Evolutionary conservation across 495 filamentous ascomycete species (phyloP).

Genomic region (Thermochaetoides thermophila): DNA sequence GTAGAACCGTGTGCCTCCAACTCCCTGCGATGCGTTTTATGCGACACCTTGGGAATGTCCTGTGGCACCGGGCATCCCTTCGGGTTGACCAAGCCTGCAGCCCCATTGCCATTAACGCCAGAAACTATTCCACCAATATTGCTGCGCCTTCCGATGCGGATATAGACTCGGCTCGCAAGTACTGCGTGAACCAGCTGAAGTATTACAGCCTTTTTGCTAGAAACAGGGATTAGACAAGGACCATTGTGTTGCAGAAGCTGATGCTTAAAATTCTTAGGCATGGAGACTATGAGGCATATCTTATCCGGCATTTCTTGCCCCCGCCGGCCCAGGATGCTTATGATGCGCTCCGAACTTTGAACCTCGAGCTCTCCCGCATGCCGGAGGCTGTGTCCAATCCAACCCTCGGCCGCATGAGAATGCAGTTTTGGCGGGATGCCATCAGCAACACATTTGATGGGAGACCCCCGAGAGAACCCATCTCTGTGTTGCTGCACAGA

Average conservation of each 20-base stretch:
- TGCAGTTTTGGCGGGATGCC: constrained; percentile 88
- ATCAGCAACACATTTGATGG: constrained; percentile 56
- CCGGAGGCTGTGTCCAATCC: constrained; percentile 74
- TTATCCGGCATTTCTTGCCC: constrained; percentile 75
- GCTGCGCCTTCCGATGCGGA: too few relatives aligned
- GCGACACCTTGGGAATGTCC: constrained; percentile 4
- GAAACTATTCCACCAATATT: too few relatives aligned
- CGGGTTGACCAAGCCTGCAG: constrained; percentile 6
- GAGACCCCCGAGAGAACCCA: constrained; percentile 72
- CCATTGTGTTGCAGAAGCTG: too few relatives aligned
- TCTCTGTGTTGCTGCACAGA: constrained; percentile 65
- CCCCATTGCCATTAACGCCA: constrained; percentile 5
- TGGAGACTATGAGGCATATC: constrained; percentile 70
- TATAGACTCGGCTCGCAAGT: constrained; percentile 31
- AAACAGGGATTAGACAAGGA: too few relatives aligned
- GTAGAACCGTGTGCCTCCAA: not conserved
- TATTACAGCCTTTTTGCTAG: constrained; percentile 8
- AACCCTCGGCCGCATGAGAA: constrained; percentile 69
- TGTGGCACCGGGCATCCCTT: constrained; percentile 4
- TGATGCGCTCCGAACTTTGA: constrained; percentile 81
- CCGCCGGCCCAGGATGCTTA: constrained; percentile 58
- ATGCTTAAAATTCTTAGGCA: constrained; percentile 14
- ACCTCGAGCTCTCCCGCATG: constrained; percentile 75
- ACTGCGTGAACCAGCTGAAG: constrained; percentile 34
- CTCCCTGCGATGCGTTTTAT: constrained; percentile 9